Evolutionary conservation across 192 early-diverging fungal species (phyloP).

Genomic region (Chytriomyces confervae): DNA sequence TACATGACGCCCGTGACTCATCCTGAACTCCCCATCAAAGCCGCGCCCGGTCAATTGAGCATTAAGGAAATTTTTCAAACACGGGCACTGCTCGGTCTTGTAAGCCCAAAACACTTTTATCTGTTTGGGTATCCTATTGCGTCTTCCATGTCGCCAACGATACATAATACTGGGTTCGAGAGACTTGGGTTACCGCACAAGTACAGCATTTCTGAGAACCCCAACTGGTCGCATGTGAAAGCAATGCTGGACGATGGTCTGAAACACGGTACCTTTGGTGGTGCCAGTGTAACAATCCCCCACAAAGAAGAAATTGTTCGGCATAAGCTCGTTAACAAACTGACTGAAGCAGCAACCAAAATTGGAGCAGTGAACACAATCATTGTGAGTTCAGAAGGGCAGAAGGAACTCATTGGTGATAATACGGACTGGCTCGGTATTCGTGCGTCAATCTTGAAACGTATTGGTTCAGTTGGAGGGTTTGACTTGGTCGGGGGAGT

Average conservation of each 20-base stretch:
- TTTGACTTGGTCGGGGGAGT: slow-evolving; percentile 71
- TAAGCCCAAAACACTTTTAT: slow-evolving; percentile 73
- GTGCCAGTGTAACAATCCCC: slow-evolving; percentile 95
- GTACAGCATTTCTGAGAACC: slow-evolving; percentile 78
- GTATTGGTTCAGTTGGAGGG: slow-evolving; percentile 3
- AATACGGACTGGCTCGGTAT: slow-evolving; percentile 99
- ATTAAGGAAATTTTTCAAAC: slow-evolving; percentile 78
- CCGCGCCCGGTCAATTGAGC: slow-evolving; percentile 94
- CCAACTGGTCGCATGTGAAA: slow-evolving; percentile 63
- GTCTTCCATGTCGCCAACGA: slow-evolving; percentile 85
- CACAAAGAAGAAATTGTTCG: slow-evolving; percentile 85
- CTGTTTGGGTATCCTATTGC: slow-evolving; percentile 90
- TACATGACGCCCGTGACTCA: slow-evolving; percentile 96
- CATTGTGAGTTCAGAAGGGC: slow-evolving; percentile 2
- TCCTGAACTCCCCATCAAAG: slow-evolving; percentile 70
- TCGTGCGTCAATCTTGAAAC: slow-evolving; percentile 56
- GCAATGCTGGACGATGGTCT: slow-evolving; percentile 33
- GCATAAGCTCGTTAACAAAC: slow-evolving; percentile 63
- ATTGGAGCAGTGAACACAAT: slow-evolving; percentile 99
- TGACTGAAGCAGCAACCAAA: slow-evolving; percentile 75
- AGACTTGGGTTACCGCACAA: slow-evolving; percentile 82
- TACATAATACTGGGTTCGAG: slow-evolving; percentile 93
- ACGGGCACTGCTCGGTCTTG: slow-evolving; percentile 70
- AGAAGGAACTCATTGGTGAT: slow-evolving; percentile 74
- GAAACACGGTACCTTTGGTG: slow-evolving; percentile 75